These are phyloP conservation scores for Lipomyces japonicus DNA, from an alignment of 805 yeast species.

Conservation along the genomic window DNA sequence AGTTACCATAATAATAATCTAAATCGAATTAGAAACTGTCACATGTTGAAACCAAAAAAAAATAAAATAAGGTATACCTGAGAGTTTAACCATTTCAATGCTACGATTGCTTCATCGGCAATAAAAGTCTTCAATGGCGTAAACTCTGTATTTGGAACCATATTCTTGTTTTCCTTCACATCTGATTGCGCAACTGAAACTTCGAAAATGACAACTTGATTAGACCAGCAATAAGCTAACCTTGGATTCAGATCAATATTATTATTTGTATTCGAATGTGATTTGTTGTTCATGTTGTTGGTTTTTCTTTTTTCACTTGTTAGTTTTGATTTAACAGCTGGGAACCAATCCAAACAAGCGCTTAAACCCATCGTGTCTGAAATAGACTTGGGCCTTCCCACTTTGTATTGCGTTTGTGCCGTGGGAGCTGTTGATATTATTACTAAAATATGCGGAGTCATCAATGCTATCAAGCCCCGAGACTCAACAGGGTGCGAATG, in stretches of 20 bases:
- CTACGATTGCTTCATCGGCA: slow-evolving; percentile 49
- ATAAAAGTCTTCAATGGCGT: slow-evolving; percentile 44
- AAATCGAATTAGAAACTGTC: slow-evolving; percentile 17
- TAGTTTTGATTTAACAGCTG: slow-evolving; percentile 42
- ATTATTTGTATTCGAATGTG: slow-evolving; percentile 1
- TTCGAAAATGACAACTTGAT: slow-evolving; percentile 54
- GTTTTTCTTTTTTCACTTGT: not conserved
- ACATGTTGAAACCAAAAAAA: not conserved
- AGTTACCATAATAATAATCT: slow-evolving; percentile 44
- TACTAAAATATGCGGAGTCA: slow-evolving; percentile 49
- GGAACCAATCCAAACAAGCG: slow-evolving; percentile 63
- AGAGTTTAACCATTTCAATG: slow-evolving; percentile 55
- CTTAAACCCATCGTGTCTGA: slow-evolving; percentile 32
- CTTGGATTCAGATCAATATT: slow-evolving; percentile 40
- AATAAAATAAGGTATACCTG: slow-evolving; percentile 23
- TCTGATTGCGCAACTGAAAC: slow-evolving; percentile 31
- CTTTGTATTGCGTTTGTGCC: slow-evolving; percentile 51
- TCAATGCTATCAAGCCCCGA: slow-evolving; percentile 57
- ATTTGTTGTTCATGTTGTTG: not conserved
- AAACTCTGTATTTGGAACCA: slow-evolving; percentile 35
- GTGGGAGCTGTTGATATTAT: slow-evolving; percentile 55
- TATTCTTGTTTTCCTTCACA: not conserved
- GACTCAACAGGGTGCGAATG: slow-evolving; percentile 52
- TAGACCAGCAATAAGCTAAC: slow-evolving; percentile 69
- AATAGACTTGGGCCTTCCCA: slow-evolving; percentile 46